phyloP scores from a whole-genome alignment of 805 yeast genomes.

The Diddensiella santjacobensis region DNA sequence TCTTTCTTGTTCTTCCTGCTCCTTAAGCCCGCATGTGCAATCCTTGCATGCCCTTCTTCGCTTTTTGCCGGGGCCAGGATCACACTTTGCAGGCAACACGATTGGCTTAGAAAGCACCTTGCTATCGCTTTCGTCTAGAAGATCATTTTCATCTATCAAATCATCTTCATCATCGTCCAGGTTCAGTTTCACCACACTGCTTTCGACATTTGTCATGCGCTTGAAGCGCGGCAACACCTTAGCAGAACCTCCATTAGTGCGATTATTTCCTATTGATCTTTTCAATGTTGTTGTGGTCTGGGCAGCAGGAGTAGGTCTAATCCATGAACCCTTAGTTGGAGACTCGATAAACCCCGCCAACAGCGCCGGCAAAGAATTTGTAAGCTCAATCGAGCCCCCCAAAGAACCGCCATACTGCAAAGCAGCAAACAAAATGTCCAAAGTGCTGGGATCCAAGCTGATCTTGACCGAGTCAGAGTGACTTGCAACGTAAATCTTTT shows the following conservation, averaged over 20 bases:
- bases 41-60: conserved; percentile 96
- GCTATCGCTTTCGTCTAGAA: conserved; percentile 40
- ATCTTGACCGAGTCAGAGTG: conserved; percentile 23
- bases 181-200: conserved; percentile 40
- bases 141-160: conserved; percentile 55
- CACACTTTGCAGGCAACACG: conserved; percentile 58
- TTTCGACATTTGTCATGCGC: conserved; percentile 20
- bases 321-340: conserved; percentile 47
- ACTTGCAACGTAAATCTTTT: conserved; percentile 28
- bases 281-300: conserved; percentile 21
- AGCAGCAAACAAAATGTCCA: conserved; percentile 29
- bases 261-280: conserved; percentile 20
- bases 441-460: conserved; percentile 20
- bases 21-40: conserved; percentile 95
- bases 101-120: conserved; percentile 33
- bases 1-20: conserved; percentile 56
- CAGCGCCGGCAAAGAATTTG: conserved; percentile 50
- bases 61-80: conserved; percentile 44
- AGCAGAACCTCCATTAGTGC: conserved; percentile 9
- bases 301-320: conserved; percentile 44
- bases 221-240: conserved; percentile 24
- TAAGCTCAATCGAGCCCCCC: conserved; percentile 27
- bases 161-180: conserved; percentile 45
- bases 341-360: conserved; percentile 58
- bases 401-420: conserved; percentile 33